Percentiles rank a stretch among this genome's conserved stretches.
phyloP scores from a whole-genome alignment of 306 rosid species.

The Cicer pinnatifidum region DNA sequence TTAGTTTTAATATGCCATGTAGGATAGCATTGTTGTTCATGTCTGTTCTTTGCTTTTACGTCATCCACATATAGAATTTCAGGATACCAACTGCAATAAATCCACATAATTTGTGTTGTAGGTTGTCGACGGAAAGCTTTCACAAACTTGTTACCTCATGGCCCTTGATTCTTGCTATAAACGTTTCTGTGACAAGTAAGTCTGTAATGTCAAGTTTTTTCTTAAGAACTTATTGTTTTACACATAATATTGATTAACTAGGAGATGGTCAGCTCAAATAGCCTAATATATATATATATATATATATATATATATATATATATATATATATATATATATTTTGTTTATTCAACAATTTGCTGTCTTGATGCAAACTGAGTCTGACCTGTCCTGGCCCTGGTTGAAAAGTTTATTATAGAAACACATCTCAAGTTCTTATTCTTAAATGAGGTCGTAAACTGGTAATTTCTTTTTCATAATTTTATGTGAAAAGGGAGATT shows the following conservation, averaged over 20 bases:
- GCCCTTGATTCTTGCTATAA: conserved; percentile 95
- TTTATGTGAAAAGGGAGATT: background rate
- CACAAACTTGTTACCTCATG: conserved; percentile 94
- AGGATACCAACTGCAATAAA: conserved; percentile 42
- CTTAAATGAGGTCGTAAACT: conserved; percentile 7
- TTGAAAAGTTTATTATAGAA: conserved; percentile 13
- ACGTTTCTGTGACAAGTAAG: conserved; percentile 76
- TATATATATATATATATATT: background rate
- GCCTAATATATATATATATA: background rate
- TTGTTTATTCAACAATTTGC: background rate
- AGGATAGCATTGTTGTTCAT: conserved; percentile 26
- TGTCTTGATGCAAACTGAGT: conserved; percentile 13
- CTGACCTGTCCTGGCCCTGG: conserved; percentile 1
- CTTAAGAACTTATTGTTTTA: background rate
- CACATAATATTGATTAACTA: background rate
- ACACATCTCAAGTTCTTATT: conserved; percentile 4
- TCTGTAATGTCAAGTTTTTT: conserved; percentile 34
- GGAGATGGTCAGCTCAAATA: conserved; percentile 15
- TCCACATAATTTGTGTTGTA: conserved; percentile 46
- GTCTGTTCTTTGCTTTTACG: background rate
- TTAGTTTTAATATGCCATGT: conserved; percentile 18
- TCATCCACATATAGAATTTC: conserved; percentile 31
- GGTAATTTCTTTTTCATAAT: background rate
- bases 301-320: too few species aligned
- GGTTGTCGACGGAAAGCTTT: conserved; percentile 99